A percentile compares a stretch with the other conserved stretches of the same genome.
phyloP scores from a whole-genome alignment of 2,329 filamentous ascomycete species.

The Apiospora marii region DNA sequence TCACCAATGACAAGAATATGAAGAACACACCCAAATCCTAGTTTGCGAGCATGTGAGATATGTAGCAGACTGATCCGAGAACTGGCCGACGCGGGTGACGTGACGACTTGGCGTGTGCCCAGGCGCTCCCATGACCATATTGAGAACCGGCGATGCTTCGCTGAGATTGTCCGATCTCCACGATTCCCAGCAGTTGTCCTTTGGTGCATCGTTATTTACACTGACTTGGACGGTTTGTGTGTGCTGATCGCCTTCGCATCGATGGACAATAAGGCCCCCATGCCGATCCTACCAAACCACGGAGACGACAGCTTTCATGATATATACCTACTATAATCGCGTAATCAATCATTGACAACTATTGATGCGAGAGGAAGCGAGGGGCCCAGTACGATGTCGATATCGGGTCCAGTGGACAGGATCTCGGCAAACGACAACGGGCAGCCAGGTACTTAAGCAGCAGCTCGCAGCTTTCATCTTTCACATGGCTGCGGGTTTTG shows the following conservation, averaged over 20 bases:
- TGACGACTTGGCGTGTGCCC: background rate
- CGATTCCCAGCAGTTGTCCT: too few species aligned
- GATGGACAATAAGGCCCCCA: background rate
- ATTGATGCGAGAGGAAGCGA: background rate
- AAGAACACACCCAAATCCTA: conserved; percentile 17
- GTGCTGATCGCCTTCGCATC: background rate
- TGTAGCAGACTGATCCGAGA: background rate
- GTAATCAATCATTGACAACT: background rate
- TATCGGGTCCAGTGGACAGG: background rate
- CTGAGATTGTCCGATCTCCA: background rate
- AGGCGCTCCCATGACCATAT: background rate
- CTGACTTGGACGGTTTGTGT: too few species aligned
- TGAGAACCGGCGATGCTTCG: background rate
- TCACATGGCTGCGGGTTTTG: conserved; percentile 12
- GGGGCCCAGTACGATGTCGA: background rate
- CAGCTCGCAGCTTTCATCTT: background rate
- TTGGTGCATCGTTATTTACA: too few species aligned
- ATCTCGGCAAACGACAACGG: background rate
- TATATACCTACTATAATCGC: background rate
- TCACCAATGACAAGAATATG: conserved; percentile 34
- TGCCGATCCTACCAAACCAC: background rate
- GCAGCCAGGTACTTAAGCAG: background rate
- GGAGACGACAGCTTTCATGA: background rate
- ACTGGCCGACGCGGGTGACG: background rate
- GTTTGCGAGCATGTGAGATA: conserved; percentile 5